Base-by-base conservation (phyloP, 1,284 basidiomycete species). In the Leccinum subrobustum region DNA sequence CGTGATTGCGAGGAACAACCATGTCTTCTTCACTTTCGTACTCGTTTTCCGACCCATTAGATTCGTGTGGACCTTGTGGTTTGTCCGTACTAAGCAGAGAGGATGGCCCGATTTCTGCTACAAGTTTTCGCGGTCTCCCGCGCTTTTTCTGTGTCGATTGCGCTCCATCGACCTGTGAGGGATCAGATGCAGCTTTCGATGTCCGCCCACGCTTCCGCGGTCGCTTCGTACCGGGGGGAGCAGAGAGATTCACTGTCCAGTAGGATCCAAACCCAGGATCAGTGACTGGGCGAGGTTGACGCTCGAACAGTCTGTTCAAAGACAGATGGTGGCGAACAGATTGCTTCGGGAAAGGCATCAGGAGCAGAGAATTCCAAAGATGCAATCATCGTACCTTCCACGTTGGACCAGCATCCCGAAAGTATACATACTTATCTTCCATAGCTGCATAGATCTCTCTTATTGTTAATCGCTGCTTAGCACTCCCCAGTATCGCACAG, bases 181-280 rank as follows among this genome's bases (percentile, higher is more conserved):
- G 65, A 51, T 73, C 74, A 9, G 68, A 68, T n/a, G 64, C 66
- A 33, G 77, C 78, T 62, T 83, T 83, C 62, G 81, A 83, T 6
- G 83, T 75, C 37, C 87, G 79, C n/a, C 89, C 89, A 60, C 89
- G 83, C 72, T 92, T 92, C 20, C 90, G 83, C 35, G 90, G 89
- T 60, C 90, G 83, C 73, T 92, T 92, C 3, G 90, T 91, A 23
- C 89, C 90, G 3, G 89, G 90, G 14, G 90, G 89, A 18, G 89
- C 90, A 57, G 82, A 75, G 18, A 92, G 80, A 71, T 92, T 92
- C 18, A 92, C 89, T 33, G 89, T 91, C 89, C 89, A 92, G 69
- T 92, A 91, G 16, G 89, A 92, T 31, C 89, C 89, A 70, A 91
- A 91, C 6, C 89, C 90, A 12, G 90, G 90, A 70, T 92, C 89